Conservation (phyloP, 495 filamentous ascomycete species). For the Penicillium pulvis region DNA sequence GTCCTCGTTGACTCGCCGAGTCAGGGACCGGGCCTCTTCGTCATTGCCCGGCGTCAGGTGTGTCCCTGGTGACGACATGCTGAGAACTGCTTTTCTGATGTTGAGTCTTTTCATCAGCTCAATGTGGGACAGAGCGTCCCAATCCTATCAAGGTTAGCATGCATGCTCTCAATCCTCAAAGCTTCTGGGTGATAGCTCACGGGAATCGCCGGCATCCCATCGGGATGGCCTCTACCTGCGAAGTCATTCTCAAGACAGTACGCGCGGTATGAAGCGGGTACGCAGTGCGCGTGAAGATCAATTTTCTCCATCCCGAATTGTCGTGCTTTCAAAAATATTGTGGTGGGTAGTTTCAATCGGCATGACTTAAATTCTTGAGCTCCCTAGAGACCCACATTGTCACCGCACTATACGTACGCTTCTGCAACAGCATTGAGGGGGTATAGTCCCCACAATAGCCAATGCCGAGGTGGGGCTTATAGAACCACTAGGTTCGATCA, state of each 20-base stretch:
- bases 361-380: no score
- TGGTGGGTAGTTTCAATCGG: no score
- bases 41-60: slow-evolving; percentile 41
- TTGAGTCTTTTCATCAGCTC: slow-evolving; percentile 44
- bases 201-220: slow-evolving; percentile 53
- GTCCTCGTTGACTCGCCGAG: slow-evolving; percentile 40
- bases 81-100: slow-evolving; percentile 53
- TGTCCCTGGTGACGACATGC: slow-evolving; percentile 53
- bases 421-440: no score
- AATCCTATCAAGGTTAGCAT: slow-evolving; percentile 28
- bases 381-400: no score
- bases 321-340: no score
- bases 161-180: neutral
- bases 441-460: no score
- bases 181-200: slow-evolving; percentile 14
- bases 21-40: slow-evolving; percentile 30
- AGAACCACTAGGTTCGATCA: no score
- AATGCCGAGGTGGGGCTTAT: no score
- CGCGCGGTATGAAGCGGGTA: slow-evolving; percentile 35
- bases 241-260: slow-evolving; percentile 34
- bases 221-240: slow-evolving; percentile 37
- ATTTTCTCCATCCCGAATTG: slow-evolving; percentile 26
- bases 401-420: no score
- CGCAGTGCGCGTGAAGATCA: slow-evolving; percentile 41
- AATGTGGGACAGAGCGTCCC: slow-evolving; percentile 48